A percentile compares a stretch with the other conserved stretches of the same genome.
Evolutionary conservation across 2,329 filamentous ascomycete genomes (phyloP).

Genomic region (Zymoseptoria tritici): DNA sequence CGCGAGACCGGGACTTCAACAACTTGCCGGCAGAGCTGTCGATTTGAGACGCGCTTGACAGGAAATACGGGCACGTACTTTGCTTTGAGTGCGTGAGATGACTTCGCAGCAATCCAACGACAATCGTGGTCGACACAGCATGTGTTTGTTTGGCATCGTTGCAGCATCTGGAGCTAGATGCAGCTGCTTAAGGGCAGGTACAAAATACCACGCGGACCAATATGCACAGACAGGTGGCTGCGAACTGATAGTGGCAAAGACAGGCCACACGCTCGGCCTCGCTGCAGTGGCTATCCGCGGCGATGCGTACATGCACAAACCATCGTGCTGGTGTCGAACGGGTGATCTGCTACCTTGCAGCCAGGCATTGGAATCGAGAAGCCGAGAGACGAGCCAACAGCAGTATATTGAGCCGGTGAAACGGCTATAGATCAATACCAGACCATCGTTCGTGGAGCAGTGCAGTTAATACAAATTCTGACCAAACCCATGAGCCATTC

Average conservation of each 20-base stretch:
- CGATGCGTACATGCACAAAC: background rate
- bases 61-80: too few species aligned
- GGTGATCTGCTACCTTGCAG: background rate
- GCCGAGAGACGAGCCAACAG: background rate
- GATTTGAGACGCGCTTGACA: too few species aligned
- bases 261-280: background rate
- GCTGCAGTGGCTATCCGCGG: background rate
- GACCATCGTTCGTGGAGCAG: too few species aligned
- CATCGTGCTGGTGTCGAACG: background rate
- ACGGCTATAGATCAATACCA: too few species aligned
- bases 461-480: too few species aligned
- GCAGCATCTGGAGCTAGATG: too few species aligned
- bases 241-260: background rate
- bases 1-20: background rate
- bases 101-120: too few species aligned
- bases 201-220: background rate
- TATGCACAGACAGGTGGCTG: background rate
- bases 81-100: too few species aligned
- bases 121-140: too few species aligned
- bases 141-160: too few species aligned
- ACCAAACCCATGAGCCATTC: too few species aligned
- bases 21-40: background rate
- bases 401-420: background rate
- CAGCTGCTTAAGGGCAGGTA: too few species aligned
- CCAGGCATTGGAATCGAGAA: background rate